Base-by-base conservation (phyloP, 441 rosid species). In the Aquilaria agallochum region DNA sequence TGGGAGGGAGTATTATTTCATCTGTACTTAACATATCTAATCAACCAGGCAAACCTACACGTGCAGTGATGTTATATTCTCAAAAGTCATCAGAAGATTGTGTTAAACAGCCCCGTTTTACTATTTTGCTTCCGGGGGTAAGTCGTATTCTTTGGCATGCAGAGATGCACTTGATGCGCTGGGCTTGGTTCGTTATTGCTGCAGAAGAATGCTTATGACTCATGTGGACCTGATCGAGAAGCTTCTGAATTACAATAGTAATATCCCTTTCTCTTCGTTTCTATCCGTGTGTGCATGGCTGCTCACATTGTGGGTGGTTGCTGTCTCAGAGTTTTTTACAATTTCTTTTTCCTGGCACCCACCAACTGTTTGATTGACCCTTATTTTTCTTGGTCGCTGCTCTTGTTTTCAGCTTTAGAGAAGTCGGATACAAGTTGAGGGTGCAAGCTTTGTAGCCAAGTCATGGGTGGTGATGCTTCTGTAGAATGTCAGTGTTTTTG, bases 171-270 rank as follows among this genome's bases (percentile, higher is more conserved):
- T 90, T 62, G 98, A 92, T 83, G 92, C 94, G 2, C 68, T 93
- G 57, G 84, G 85, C 30, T 68, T 93, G 74, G 96, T 90, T 31
- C 86, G 94, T 9, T 93, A 93, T 79, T 93, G 98, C 60, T 93
- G 98, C 60, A 84, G 98, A 74, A 65, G 98, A 68, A 93, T 90
- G 98, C 94, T 93, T 11, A 93, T 93, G 97, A 92, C 98, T 63
- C 98, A 92, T 68, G 98, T 92, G 42, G 97, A 92, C 73, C 90
- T 92, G 64, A 93, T 93, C 55, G 98, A 93, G 77, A 93, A 93
- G 85, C 98, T 90, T 73, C 83, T 93, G 64, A 90, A 88, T 76
- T 93, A 90, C 77, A 93, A 90, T 57, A 86, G 98, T 93, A 86
- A 73, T 49, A 20, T n/a, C 65, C 32, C 68, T 68, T 40, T 56